Evolutionary conservation across 305 asterid genomes (phyloP), one percentile per base, ranked within the genome.

Genomic region (Fraxinus floribunda): DNA sequence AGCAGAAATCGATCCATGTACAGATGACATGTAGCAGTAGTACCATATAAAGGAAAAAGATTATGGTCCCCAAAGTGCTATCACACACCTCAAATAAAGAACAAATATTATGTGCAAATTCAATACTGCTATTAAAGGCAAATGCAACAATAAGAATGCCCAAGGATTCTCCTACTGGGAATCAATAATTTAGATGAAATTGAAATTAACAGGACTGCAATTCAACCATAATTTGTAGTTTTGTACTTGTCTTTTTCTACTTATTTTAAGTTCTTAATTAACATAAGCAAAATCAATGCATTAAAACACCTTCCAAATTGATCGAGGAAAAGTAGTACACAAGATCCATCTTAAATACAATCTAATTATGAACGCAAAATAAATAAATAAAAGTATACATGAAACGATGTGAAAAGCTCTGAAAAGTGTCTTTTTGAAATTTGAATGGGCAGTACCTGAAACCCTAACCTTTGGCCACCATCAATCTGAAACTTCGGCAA

Each of bases 391-490:
- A 6, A 39, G 7, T 0, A 57, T 4, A 79, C 18, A 4, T 60
- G 0, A 4, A 18, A 64, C 34, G 15, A 78, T 80, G 10, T 44
- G 70, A 32, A 3, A 72, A 76, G 3, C 16, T 26, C 9, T 52
- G 24, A 81, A 76, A 46, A 84, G 79, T 26, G 52, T 49, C 68
- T 66, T 80, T 64, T 62, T 16, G 77, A 77, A 38, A 34, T 80
- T 68, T 38, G 76, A 77, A 84, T 78, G 82, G 75, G 35, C 24
- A 30, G 62, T 88, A 90, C 93, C 92, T 90, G 91, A 81, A 86
- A 62, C 84, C 88, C 86, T 77, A 85, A 32, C 57, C 62, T 82
- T 79, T 82, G 88, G 36, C 86, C 85, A 72, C 78, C 82, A 15
- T 52, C 79, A 49, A 34, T 32, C 10, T 83, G 83, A 22, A 87